A percentile compares a stretch with the other conserved stretches of the same genome.
Evolutionary conservation across 2,329 filamentous ascomycete species (phyloP).

Genomic region (Thielaviopsis punctulata): DNA sequence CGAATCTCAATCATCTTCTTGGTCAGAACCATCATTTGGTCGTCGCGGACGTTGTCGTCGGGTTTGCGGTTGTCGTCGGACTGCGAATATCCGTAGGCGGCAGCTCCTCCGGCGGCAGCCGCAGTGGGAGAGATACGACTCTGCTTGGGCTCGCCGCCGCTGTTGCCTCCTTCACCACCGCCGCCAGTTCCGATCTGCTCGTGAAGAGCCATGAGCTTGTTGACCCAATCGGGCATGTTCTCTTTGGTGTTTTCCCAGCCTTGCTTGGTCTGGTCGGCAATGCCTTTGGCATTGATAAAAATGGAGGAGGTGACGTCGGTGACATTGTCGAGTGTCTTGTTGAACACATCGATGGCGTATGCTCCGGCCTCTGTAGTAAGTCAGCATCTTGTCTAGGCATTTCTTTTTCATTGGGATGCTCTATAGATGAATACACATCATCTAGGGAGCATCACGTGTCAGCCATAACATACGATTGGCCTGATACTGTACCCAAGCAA

Average conservation of each 20-base stretch:
- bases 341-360: slow-evolving; percentile 47
- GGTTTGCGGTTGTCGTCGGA: slow-evolving; percentile 50
- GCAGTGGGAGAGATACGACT: slow-evolving; percentile 43
- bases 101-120: slow-evolving; percentile 54
- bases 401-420: too few species aligned
- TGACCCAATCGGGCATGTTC: slow-evolving; percentile 57
- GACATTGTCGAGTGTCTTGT: slow-evolving; percentile 54
- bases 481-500: slow-evolving; percentile 93
- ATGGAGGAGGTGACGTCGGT: slow-evolving; percentile 49
- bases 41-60: slow-evolving; percentile 61
- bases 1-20: slow-evolving; percentile 99
- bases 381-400: too few species aligned
- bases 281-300: slow-evolving; percentile 53
- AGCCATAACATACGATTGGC: slow-evolving; percentile 52
- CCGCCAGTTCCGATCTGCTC: slow-evolving; percentile 39
- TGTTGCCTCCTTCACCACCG: slow-evolving; percentile 27
- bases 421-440: too few species aligned
- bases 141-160: slow-evolving; percentile 36
- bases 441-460: not conserved
- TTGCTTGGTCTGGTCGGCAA: slow-evolving; percentile 60
- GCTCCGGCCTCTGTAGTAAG: slow-evolving; percentile 27
- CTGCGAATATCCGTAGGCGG: slow-evolving; percentile 52
- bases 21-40: slow-evolving; percentile 98
- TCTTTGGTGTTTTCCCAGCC: slow-evolving; percentile 79
- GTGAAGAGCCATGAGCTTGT: slow-evolving; percentile 48